Evolutionary conservation across 495 filamentous ascomycete genomes (phyloP).

Genomic region (Diplogelasinospora grovesii): DNA sequence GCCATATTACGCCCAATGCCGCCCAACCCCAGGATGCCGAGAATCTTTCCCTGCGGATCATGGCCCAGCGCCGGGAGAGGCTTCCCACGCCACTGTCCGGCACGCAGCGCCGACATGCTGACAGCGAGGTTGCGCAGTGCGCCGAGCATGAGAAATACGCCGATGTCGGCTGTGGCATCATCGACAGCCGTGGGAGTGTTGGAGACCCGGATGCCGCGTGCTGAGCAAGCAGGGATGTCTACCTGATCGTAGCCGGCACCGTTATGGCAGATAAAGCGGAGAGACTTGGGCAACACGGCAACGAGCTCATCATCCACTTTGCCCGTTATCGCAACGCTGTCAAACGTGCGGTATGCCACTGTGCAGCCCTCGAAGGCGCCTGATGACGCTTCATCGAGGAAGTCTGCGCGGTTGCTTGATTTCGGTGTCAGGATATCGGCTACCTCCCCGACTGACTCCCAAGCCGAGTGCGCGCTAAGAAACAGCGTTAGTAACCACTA

Average conservation of each 20-base stretch:
- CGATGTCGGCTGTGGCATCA: constrained; percentile 73
- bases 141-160: constrained; percentile 71
- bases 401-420: constrained; percentile 35
- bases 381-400: constrained; percentile 64
- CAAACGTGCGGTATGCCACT: constrained; percentile 73
- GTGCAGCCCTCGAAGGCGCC: constrained; percentile 62
- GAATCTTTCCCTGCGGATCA: constrained; percentile 63
- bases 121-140: constrained; percentile 65
- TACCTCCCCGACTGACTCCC: constrained; percentile 17
- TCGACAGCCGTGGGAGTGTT: constrained; percentile 78
- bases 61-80: constrained; percentile 41
- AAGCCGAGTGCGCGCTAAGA: constrained; percentile 26
- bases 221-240: constrained; percentile 62
- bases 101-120: constrained; percentile 54
- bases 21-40: constrained; percentile 84
- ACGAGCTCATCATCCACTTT: constrained; percentile 60
- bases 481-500: too few relatives aligned
- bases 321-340: constrained; percentile 61
- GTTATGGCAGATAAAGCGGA: constrained; percentile 79
- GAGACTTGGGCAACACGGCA: constrained; percentile 52
- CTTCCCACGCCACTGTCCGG: constrained; percentile 55
- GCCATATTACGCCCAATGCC: constrained; percentile 63
- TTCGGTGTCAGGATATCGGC: constrained; percentile 24
- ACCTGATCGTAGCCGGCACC: constrained; percentile 84
- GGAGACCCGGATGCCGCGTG: constrained; percentile 58